Evolutionary conservation across 2,329 filamentous ascomycete genomes (phyloP).

Genomic region (Fusarium sp.): DNA sequence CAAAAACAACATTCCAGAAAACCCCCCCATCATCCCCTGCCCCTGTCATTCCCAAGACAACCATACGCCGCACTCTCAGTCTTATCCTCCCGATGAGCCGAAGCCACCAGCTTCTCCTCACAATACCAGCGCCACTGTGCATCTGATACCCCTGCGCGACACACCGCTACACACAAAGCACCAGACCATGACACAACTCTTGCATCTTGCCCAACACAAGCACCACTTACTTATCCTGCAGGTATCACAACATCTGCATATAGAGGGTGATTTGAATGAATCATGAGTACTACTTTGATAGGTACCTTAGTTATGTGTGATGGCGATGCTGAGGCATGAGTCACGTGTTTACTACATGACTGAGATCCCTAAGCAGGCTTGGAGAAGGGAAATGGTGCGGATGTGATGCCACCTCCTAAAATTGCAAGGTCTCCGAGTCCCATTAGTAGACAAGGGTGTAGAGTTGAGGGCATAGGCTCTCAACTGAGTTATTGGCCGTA

Average conservation of each 20-base stretch:
- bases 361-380: not conserved
- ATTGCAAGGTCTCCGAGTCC: slow-evolving; percentile 16
- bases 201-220: slow-evolving; percentile 13
- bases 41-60: not conserved
- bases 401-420: slow-evolving; percentile 22
- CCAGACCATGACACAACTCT: slow-evolving; percentile 21
- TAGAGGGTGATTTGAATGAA: not conserved
- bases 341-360: slow-evolving; percentile 5
- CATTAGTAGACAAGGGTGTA: not conserved
- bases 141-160: slow-evolving; percentile 1
- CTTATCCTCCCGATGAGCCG: slow-evolving; percentile 19
- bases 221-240: not conserved
- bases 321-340: not conserved
- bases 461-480: not conserved
- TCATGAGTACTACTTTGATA: not conserved
- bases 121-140: slow-evolving; percentile 4
- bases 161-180: slow-evolving; percentile 33
- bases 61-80: slow-evolving; percentile 12
- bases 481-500: not conserved
- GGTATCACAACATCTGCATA: slow-evolving; percentile 1
- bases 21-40: slow-evolving; percentile 1
- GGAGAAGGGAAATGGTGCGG: slow-evolving; percentile 13
- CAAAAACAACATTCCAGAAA: not conserved
- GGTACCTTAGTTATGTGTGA: slow-evolving; percentile 2
- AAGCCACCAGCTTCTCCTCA: slow-evolving; percentile 25